Percentiles rank a stretch among this genome's conserved stretches.
These are phyloP conservation scores for Chlorella vulgaris DNA, from an alignment of 139 green algal species.

Conservation along the genomic window DNA sequence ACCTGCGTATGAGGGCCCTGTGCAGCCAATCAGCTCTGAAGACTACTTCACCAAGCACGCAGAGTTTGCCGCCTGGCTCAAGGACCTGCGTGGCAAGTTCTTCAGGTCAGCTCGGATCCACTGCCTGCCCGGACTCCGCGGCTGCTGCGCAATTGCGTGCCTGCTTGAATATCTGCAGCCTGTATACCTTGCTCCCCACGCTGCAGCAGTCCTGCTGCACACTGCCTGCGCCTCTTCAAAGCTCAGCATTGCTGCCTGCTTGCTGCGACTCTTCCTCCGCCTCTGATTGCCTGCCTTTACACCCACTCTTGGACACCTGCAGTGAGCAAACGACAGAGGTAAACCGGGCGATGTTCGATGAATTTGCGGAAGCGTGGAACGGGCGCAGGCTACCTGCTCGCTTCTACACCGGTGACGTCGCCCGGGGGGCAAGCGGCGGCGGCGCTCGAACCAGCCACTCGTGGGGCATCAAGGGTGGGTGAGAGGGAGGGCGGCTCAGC, in stretches of 20 bases:
- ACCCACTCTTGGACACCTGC: too few species aligned
- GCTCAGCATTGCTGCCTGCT: neutral
- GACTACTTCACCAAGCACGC: slow-evolving; percentile 64
- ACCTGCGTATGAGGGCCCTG: slow-evolving; percentile 11
- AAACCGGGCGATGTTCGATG: slow-evolving; percentile 52
- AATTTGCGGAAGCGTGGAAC: slow-evolving; percentile 71
- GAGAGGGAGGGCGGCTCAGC: too few species aligned
- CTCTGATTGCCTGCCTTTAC: too few species aligned
- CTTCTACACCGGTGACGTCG: slow-evolving; percentile 59
- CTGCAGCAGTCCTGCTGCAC: neutral
- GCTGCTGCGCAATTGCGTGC: too few species aligned
- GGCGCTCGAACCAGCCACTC: slow-evolving; percentile 52
- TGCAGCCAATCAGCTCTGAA: slow-evolving; percentile 44
- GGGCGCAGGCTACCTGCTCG: slow-evolving; percentile 31
- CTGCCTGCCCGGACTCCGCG: too few species aligned
- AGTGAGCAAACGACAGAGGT: slow-evolving; percentile 58
- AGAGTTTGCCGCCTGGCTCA: slow-evolving; percentile 71
- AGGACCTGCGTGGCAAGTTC: slow-evolving; percentile 43
- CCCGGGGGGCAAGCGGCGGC: neutral
- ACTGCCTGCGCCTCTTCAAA: neutral
- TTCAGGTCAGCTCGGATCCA: slow-evolving; percentile 50
- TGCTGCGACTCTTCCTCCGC: neutral
- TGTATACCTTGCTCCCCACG: neutral
- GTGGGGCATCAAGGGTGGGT: slow-evolving; percentile 52
- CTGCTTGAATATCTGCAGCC: neutral